These are phyloP conservation scores for Cajanus cajan DNA, from an alignment of 306 rosid species.

Conservation along the genomic window DNA sequence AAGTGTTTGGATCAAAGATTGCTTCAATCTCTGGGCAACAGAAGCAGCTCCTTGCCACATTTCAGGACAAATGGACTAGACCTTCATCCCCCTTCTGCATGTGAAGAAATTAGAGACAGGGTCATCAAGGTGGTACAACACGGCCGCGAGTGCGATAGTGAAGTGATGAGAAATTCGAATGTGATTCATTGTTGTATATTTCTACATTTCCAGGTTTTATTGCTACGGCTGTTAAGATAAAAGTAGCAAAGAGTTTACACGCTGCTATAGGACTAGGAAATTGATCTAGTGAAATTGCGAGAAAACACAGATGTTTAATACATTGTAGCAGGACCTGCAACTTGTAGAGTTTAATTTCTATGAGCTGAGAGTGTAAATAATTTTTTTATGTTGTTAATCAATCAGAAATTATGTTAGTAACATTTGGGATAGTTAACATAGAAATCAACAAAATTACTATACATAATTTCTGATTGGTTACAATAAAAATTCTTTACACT, in stretches of 20 bases:
- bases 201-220: slow-evolving; percentile 17
- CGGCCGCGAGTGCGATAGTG: slow-evolving; percentile 36
- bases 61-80: slow-evolving; percentile 42
- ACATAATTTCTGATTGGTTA: too few species aligned
- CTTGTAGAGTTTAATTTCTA: background rate
- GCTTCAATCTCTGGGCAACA: slow-evolving; percentile 48
- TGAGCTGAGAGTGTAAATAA: too few species aligned
- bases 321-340: background rate
- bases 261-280: background rate
- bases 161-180: slow-evolving; percentile 42
- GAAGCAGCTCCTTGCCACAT: slow-evolving; percentile 42
- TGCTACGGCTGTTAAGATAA: background rate
- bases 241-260: background rate
- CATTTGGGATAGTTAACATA: too few species aligned
- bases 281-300: background rate
- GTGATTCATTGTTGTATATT: slow-evolving; percentile 18
- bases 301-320: background rate
- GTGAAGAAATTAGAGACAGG: slow-evolving; percentile 42
- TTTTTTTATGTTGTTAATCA: too few species aligned
- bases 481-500: too few species aligned
- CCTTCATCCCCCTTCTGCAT: slow-evolving; percentile 38
- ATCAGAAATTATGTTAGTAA: too few species aligned
- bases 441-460: too few species aligned
- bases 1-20: slow-evolving; percentile 44
- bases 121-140: slow-evolving; percentile 20